Percentiles rank a stretch among this genome's conserved stretches.
Conservation (phyloP, 2,329 filamentous ascomycete species). For the Sporothrix mexicana region DNA sequence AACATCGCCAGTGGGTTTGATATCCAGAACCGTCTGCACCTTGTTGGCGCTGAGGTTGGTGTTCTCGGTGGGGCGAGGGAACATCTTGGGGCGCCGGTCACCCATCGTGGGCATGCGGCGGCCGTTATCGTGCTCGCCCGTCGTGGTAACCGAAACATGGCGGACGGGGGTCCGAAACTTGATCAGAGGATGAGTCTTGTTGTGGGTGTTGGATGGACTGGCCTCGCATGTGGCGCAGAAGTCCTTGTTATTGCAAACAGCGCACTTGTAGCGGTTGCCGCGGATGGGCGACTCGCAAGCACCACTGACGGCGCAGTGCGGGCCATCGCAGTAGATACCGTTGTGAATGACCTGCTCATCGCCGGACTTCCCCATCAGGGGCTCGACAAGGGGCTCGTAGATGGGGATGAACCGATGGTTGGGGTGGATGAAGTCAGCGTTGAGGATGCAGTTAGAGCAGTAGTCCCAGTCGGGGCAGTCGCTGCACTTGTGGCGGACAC, state of each 20-base stretch:
- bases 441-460: constrained; percentile 76
- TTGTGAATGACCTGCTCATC: constrained; percentile 65
- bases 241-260: constrained; percentile 91
- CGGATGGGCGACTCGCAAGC: constrained; percentile 67
- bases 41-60: constrained; percentile 31
- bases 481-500: constrained; percentile 94
- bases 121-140: constrained; percentile 75
- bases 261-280: constrained; percentile 94
- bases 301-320: constrained; percentile 70
- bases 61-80: not conserved
- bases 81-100: constrained; percentile 55
- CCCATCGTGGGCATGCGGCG: constrained; percentile 72
- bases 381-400: constrained; percentile 63
- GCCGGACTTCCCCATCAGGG: too few relatives aligned
- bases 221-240: constrained; percentile 96
- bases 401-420: constrained; percentile 88
- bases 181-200: constrained; percentile 94
- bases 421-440: constrained; percentile 72
- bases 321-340: constrained; percentile 94
- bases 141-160: constrained; percentile 83
- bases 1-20: constrained; percentile 58
- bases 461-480: constrained; percentile 98
- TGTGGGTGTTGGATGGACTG: constrained; percentile 81
- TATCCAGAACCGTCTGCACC: constrained; percentile 71
- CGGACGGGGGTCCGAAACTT: constrained; percentile 95